Base-by-base conservation (phyloP, 2,329 filamentous ascomycete species). In the Madurella fahalii region DNA sequence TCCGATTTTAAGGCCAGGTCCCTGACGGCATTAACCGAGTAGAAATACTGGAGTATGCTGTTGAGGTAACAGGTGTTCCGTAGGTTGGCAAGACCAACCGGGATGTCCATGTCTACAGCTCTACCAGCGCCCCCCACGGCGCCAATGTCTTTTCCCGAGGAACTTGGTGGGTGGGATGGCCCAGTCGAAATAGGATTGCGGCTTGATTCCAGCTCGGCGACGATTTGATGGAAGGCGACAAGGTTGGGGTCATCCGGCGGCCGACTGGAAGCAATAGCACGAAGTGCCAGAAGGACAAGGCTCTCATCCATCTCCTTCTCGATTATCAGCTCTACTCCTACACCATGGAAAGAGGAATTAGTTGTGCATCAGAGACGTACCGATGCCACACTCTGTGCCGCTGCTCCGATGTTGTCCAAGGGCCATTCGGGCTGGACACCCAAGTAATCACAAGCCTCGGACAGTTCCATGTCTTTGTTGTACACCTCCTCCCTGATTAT, bases 11-110 rank as follows among this genome's bases (percentile, higher is more conserved):
- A 76, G 2, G 96, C 85, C 60, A 96, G 81, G 5, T 94, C 81
- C 47, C 93, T 83, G 31, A 97, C 77, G 2, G 89, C 85, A 58
- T 85, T 86, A 52, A 97, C 83, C 0, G 92, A 95, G 68, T 95
- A 96, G 61, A 96, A 87, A 67, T 95, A 97, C 65, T 99, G 94
- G 9, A 99, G 77, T 47, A 99, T 81, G 71, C 93, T 97, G 75
- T 99, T 99, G 52, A 99, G 79, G 65, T 99, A 99, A 69, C 94
- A 99, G 0, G 95, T 99, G 66, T 99, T 99, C 56, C 94, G 92
- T 54, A 97, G 95, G 63, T 97, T 99, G 59, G 85, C 82, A 5
- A 97, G 79, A 0, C 94, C 94, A 18, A 95, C 89, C 0, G 94
- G 94, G 69, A 89, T 67, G 63, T 54, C 65, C 56, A 41, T 53